These are phyloP conservation scores for Metschnikowia arizonensis DNA, from an alignment of 805 yeast genomes.

Conservation along the genomic window DNA sequence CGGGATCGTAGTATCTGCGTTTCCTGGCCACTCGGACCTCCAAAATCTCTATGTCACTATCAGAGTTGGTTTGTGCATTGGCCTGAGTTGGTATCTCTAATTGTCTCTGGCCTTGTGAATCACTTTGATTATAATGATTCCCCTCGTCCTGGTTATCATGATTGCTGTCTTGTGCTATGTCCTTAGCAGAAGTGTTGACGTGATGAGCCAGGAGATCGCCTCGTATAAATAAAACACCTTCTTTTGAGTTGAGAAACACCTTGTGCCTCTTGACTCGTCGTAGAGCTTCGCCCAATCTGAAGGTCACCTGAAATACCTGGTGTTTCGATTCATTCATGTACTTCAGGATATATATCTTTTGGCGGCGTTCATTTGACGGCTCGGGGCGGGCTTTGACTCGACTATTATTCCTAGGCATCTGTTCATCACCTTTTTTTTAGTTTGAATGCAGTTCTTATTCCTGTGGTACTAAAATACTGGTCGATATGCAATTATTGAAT, in stretches of 20 bases:
- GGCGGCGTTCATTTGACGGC: not conserved
- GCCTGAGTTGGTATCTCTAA: not conserved
- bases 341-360: not conserved
- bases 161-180: not conserved
- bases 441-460: not conserved
- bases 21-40: slow-evolving; percentile 11
- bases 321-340: not conserved
- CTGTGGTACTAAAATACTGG: not conserved
- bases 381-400: not conserved
- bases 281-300: slow-evolving; percentile 3
- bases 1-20: not conserved
- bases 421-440: not conserved
- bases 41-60: slow-evolving; percentile 17
- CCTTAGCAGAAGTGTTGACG: not conserved
- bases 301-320: not conserved
- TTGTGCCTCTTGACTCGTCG: slow-evolving; percentile 5
- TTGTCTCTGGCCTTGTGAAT: not conserved
- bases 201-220: not conserved
- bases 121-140: not conserved
- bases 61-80: slow-evolving; percentile 5
- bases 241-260: not conserved
- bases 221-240: slow-evolving; percentile 1
- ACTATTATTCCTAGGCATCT: not conserved
- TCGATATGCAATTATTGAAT: not conserved
- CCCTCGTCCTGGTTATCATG: not conserved